Percentiles rank a stretch among this genome's conserved stretches.
Conservation (phyloP, 2,329 filamentous ascomycete species). For the Ustulina deusta region DNA sequence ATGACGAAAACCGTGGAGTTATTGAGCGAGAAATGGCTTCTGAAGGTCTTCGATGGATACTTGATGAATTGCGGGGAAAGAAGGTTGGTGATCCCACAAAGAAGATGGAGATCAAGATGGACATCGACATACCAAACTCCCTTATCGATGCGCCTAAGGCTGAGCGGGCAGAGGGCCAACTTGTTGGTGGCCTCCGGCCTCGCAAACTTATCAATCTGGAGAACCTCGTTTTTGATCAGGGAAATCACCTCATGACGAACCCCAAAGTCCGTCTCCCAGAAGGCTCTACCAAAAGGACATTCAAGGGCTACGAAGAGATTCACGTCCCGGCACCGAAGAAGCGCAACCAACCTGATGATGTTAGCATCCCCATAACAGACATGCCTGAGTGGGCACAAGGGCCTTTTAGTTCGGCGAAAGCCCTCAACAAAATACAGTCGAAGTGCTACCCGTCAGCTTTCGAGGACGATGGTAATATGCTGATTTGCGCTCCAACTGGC, state of each 20-base stretch:
- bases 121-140: slow-evolving; percentile 79
- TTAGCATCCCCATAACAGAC: slow-evolving; percentile 84
- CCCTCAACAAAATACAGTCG: slow-evolving; percentile 95
- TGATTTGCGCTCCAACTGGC: slow-evolving; percentile 96
- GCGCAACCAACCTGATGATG: slow-evolving; percentile 82
- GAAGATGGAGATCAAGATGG: slow-evolving; percentile 93
- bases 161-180: slow-evolving; percentile 73
- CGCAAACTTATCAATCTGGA: slow-evolving; percentile 91
- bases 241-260: slow-evolving; percentile 99
- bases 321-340: slow-evolving; percentile 95
- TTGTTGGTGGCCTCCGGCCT: slow-evolving; percentile 87
- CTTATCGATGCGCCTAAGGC: slow-evolving; percentile 63
- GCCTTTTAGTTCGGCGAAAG: slow-evolving; percentile 87
- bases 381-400: slow-evolving; percentile 91
- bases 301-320: slow-evolving; percentile 99
- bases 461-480: slow-evolving; percentile 94
- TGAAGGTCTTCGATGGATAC: slow-evolving; percentile 84
- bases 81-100: slow-evolving; percentile 69
- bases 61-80: slow-evolving; percentile 88
- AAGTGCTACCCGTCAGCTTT: slow-evolving; percentile 94
- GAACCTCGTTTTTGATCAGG: slow-evolving; percentile 96
- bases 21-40: slow-evolving; percentile 93
- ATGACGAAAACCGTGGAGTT: slow-evolving; percentile 78
- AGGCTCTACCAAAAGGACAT: slow-evolving; percentile 92
- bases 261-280: slow-evolving; percentile 93